phyloP scores from a whole-genome alignment of 805 yeast species.

The Yamadazyma olivae region DNA sequence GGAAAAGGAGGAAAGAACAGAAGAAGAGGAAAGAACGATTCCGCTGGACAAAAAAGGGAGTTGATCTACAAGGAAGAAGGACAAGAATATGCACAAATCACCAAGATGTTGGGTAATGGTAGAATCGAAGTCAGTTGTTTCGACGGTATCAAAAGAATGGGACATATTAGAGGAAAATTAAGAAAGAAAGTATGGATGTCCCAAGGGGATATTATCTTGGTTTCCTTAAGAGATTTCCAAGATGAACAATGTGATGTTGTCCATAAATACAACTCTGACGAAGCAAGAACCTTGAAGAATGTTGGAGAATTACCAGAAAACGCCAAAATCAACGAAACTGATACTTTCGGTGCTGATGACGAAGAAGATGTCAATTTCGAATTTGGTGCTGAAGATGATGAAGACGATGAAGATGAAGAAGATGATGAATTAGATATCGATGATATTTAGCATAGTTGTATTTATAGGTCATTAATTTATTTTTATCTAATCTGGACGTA shows the following conservation, averaged over 20 bases:
- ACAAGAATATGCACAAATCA: constrained; percentile 97
- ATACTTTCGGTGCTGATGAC: constrained; percentile 92
- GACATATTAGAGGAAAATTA: constrained; percentile 97
- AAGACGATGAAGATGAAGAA: constrained; percentile 67
- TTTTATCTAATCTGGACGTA: too few relatives aligned
- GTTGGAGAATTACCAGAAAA: constrained; percentile 97
- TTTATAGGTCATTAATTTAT: background rate
- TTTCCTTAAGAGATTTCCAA: constrained; percentile 96
- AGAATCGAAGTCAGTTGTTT: constrained; percentile 94
- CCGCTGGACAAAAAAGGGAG: constrained; percentile 90
- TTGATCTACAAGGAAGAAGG: constrained; percentile 89
- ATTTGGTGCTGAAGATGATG: constrained; percentile 89
- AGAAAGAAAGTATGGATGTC: constrained; percentile 99
- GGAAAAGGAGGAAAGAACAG: constrained; percentile 92
- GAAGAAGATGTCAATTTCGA: constrained; percentile 98
- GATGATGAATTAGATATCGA: constrained; percentile 83
- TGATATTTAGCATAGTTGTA: constrained; percentile 62
- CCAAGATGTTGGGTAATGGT: constrained; percentile 98
- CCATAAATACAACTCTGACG: constrained; percentile 94
- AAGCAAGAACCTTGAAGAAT: constrained; percentile 92
- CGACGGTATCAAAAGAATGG: constrained; percentile 91
- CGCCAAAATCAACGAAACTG: constrained; percentile 97
- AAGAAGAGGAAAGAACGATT: constrained; percentile 97
- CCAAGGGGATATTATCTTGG: constrained; percentile 95
- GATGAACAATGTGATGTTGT: constrained; percentile 98